These are phyloP conservation scores for Solanum commersonii DNA, from an alignment of 257 asterid species.

Conservation along the genomic window DNA sequence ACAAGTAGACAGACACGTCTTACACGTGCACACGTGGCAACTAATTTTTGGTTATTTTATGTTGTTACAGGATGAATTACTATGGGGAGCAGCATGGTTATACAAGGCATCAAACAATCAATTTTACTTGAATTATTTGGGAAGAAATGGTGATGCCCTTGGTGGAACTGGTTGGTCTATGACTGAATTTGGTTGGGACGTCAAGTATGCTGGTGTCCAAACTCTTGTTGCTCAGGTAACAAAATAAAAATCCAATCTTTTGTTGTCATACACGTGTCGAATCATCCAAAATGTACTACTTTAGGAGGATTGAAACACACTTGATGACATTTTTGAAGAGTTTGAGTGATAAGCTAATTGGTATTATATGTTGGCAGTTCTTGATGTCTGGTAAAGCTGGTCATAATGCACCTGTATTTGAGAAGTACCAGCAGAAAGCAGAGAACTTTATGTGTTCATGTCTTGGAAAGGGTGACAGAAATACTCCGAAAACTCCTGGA, in stretches of 20 bases:
- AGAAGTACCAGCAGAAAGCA: constrained; percentile 65
- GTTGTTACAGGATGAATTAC: constrained; percentile 63
- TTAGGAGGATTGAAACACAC: background rate
- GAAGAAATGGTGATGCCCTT: constrained; percentile 64
- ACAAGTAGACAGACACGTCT: fast-evolving
- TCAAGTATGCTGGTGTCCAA: constrained; percentile 93
- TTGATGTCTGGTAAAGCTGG: constrained; percentile 85
- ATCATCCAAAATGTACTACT: background rate
- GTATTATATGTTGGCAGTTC: constrained; percentile 32
- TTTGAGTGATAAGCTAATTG: background rate
- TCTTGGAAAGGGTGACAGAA: constrained; percentile 70
- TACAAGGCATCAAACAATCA: constrained; percentile 74
- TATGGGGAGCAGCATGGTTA: constrained; percentile 98
- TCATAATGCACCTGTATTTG: constrained; percentile 33
- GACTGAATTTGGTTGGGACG: constrained; percentile 99
- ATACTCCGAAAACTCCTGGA: constrained; percentile 80
- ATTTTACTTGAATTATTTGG: constrained; percentile 67
- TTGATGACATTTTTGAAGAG: background rate
- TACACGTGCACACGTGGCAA: background rate
- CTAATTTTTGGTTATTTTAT: background rate
- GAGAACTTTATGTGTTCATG: constrained; percentile 91
- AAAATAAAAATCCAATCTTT: background rate
- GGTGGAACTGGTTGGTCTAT: constrained; percentile 98
- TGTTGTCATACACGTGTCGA: background rate
- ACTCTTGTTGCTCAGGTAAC: constrained; percentile 78